phyloP scores from a whole-genome alignment of 257 asterid species.

The Solanum peruvianum region DNA sequence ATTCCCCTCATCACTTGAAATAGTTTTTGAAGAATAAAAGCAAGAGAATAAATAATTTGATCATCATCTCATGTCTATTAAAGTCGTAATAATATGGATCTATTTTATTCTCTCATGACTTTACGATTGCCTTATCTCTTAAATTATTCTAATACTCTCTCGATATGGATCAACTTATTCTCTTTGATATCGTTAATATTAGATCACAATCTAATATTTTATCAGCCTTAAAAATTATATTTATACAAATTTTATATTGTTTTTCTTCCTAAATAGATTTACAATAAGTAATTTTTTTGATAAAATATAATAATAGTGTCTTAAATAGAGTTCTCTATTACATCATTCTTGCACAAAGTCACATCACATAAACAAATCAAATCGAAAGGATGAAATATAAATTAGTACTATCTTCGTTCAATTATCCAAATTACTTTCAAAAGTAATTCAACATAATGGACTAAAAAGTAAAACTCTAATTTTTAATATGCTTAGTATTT shows the following conservation, averaged over 20 bases:
- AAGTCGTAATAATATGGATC: background rate
- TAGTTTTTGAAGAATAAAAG: background rate
- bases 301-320: background rate
- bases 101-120: background rate
- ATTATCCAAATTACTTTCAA: background rate
- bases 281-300: background rate
- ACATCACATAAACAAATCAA: background rate
- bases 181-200: background rate
- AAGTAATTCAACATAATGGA: background rate
- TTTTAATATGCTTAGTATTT: background rate
- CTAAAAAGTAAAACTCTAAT: background rate
- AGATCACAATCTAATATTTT: no score
- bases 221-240: no score
- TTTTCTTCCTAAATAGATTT: no score
- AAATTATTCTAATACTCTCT: background rate
- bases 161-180: background rate
- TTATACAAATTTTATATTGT: no score
- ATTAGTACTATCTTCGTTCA: background rate
- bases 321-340: background rate
- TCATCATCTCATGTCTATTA: background rate
- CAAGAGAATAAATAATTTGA: background rate
- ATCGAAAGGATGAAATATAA: background rate
- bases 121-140: background rate
- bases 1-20: background rate
- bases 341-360: background rate